These are phyloP conservation scores for Grosmannia serpens DNA, from an alignment of 2,329 filamentous ascomycete genomes.

Conservation along the genomic window DNA sequence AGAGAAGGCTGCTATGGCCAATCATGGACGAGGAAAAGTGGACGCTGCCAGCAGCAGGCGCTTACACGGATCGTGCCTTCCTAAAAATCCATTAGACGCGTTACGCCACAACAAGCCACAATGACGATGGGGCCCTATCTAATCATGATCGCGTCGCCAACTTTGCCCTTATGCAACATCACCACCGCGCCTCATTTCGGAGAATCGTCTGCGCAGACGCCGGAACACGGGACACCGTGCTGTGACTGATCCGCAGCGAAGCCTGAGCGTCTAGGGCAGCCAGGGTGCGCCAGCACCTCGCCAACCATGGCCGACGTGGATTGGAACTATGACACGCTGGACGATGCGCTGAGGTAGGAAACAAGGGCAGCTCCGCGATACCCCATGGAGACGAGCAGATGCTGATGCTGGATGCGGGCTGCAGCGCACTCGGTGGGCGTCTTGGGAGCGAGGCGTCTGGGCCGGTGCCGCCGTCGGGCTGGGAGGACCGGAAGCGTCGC, in stretches of 20 bases:
- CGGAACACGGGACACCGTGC: not conserved
- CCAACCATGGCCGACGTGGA: slow-evolving; percentile 7
- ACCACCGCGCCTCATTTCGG: not conserved
- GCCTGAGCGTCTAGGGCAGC: not conserved
- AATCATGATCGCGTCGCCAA: not conserved
- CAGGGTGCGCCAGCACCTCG: not conserved
- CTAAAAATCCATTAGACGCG: not conserved
- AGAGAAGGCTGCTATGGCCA: no score
- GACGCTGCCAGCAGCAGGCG: not conserved
- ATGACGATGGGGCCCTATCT: not conserved
- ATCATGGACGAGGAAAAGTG: not conserved
- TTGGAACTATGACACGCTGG: slow-evolving; percentile 4
- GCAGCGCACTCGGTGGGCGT: not conserved
- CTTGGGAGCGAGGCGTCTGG: not conserved
- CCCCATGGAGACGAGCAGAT: no score
- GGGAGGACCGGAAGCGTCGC: slow-evolving; percentile 35
- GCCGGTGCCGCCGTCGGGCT: slow-evolving; percentile 22
- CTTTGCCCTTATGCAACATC: not conserved
- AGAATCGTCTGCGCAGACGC: not conserved
- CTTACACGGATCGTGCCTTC: not conserved
- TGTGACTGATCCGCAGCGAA: not conserved
- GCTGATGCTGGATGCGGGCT: not conserved
- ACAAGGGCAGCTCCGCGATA: no score
- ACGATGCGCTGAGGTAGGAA: slow-evolving; percentile 8
- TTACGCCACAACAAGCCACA: not conserved